phyloP scores from a whole-genome alignment of 2,329 filamentous ascomycete species.

The Coniochaeta prunicola region DNA sequence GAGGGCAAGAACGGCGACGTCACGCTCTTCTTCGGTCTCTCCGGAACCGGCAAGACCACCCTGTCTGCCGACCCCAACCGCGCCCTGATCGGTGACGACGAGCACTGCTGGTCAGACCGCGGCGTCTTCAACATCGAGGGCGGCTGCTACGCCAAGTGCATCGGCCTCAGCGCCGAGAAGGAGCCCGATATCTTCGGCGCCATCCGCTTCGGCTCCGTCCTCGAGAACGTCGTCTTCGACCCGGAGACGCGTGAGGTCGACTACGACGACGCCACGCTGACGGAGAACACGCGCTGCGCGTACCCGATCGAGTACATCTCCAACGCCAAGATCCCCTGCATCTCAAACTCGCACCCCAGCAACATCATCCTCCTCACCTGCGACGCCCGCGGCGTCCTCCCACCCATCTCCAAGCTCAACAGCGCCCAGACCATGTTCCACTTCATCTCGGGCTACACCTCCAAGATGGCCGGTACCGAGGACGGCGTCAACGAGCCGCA shows the following conservation, averaged over 20 bases:
- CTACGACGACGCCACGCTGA: slow-evolving; percentile 91
- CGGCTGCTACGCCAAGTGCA: slow-evolving; percentile 98
- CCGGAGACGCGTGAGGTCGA: slow-evolving; percentile 82
- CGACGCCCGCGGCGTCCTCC: slow-evolving; percentile 93
- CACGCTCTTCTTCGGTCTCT: slow-evolving; percentile 76
- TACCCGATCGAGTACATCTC: slow-evolving; percentile 99
- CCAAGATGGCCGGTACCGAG: slow-evolving; percentile 99
- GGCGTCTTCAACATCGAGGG: slow-evolving; percentile 99
- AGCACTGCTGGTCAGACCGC: slow-evolving; percentile 98
- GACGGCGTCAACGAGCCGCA: slow-evolving; percentile 95
- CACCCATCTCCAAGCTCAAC: slow-evolving; percentile 95
- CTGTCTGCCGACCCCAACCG: slow-evolving; percentile 3
- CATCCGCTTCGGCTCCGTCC: slow-evolving; percentile 92
- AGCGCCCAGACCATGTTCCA: slow-evolving; percentile 99
- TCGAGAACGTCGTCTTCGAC: slow-evolving; percentile 98
- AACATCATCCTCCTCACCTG: slow-evolving; percentile 99
- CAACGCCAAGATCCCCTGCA: slow-evolving; percentile 97
- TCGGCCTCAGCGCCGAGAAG: slow-evolving; percentile 96
- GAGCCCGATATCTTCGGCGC: slow-evolving; percentile 96
- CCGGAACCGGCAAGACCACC: slow-evolving; percentile 3
- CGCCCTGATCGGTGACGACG: slow-evolving; percentile 71
- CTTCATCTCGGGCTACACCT: slow-evolving; percentile 99
- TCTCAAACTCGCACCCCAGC: slow-evolving; percentile 78
- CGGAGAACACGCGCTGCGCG: slow-evolving; percentile 96
- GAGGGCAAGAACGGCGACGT: slow-evolving; percentile 92